Percentiles rank a stretch among this genome's conserved stretches.
phyloP scores from a whole-genome alignment of 179 eudicot genomes.

The Vitellaria paradoxa region DNA sequence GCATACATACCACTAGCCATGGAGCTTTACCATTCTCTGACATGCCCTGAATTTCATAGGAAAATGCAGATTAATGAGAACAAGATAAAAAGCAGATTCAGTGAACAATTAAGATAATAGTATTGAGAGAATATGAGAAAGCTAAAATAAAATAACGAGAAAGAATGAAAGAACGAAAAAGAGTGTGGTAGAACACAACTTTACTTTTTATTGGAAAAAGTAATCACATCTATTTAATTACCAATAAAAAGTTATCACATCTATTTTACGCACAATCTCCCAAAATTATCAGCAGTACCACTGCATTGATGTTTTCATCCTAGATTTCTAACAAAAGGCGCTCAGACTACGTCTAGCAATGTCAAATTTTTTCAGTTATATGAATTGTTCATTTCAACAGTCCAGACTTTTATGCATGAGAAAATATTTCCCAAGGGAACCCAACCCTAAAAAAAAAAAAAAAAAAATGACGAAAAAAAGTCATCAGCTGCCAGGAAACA shows the following conservation, averaged over 20 bases:
- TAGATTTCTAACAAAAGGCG: background rate
- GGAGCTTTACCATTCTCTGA: conserved; percentile 86
- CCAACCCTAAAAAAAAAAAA: too few relatives aligned
- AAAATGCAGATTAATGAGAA: conserved; percentile 9
- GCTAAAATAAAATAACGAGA: too few relatives aligned
- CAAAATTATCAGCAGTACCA: background rate
- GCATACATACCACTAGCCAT: conserved; percentile 84
- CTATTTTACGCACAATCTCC: too few relatives aligned
- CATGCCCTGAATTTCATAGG: conserved; percentile 49
- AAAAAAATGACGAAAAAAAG: too few relatives aligned
- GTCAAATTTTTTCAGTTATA: background rate
- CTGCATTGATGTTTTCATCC: background rate
- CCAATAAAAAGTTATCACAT: too few relatives aligned
- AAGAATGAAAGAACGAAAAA: too few relatives aligned
- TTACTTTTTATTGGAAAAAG: too few relatives aligned
- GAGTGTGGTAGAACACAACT: too few relatives aligned
- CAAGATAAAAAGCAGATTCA: background rate
- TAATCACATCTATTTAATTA: too few relatives aligned
- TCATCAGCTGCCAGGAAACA: background rate
- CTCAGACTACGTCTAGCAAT: background rate
- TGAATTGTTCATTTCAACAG: background rate
- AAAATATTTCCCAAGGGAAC: too few relatives aligned
- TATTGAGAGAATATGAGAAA: background rate
- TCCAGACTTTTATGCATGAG: background rate
- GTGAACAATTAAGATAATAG: background rate